phyloP scores from a whole-genome alignment of 352 stramenopile species.

The Peronospora belbahrii region DNA sequence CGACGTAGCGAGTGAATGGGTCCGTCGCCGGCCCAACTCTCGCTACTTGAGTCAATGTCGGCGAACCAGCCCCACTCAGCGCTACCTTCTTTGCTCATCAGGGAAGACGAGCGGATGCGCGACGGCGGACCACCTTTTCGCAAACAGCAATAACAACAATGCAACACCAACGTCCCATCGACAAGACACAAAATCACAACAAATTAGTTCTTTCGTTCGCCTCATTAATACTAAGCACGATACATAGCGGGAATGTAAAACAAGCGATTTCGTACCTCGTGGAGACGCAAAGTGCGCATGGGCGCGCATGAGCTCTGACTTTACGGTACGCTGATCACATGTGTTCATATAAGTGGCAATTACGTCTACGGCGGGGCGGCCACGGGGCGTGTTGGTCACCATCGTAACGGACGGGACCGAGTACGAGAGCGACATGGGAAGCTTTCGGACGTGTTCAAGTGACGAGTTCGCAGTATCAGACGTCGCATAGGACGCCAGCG shows the following conservation, averaged over 20 bases:
- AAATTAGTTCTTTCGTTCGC: slow-evolving; percentile 23
- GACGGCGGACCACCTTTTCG: slow-evolving; percentile 29
- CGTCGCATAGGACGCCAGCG: slow-evolving; percentile 33
- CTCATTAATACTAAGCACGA: slow-evolving; percentile 20
- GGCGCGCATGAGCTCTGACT: slow-evolving; percentile 68
- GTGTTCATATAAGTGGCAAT: slow-evolving; percentile 89
- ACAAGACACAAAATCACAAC: slow-evolving; percentile 24
- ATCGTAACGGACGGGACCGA: slow-evolving; percentile 53
- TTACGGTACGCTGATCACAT: slow-evolving; percentile 62
- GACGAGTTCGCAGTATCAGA: slow-evolving; percentile 31
- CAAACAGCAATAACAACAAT: slow-evolving; percentile 12
- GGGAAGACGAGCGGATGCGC: slow-evolving; percentile 55
- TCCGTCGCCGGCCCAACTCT: slow-evolving; percentile 66
- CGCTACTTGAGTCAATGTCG: slow-evolving; percentile 81
- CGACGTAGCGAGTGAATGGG: slow-evolving; percentile 58
- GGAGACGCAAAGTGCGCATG: slow-evolving; percentile 69
- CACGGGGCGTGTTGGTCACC: slow-evolving; percentile 58
- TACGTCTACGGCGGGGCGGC: slow-evolving; percentile 67
- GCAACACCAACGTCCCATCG: slow-evolving; percentile 19
- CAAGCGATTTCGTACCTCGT: slow-evolving; percentile 31
- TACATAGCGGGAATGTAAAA: slow-evolving; percentile 14
- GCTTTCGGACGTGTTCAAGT: slow-evolving; percentile 28
- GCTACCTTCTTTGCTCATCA: slow-evolving; percentile 70
- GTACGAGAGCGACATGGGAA: slow-evolving; percentile 59
- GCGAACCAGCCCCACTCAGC: slow-evolving; percentile 85